A percentile compares a stretch with the other conserved stretches of the same genome.
These are phyloP conservation scores for Globisporangium camurandrum DNA, from an alignment of 352 stramenopile species.

Conservation along the genomic window DNA sequence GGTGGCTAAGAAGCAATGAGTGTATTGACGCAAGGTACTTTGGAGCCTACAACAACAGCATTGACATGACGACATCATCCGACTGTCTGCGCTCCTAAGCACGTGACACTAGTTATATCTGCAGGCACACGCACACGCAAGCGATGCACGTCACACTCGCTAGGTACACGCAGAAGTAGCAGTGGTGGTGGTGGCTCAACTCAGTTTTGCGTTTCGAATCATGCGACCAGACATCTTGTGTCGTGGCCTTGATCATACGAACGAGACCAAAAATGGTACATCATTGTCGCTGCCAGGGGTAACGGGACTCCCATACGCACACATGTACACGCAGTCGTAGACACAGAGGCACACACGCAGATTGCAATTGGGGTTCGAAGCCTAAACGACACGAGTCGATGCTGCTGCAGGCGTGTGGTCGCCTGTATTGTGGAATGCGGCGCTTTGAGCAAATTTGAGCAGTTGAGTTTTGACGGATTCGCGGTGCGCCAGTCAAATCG, in stretches of 20 bases:
- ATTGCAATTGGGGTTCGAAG: background rate
- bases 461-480: too few species aligned
- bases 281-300: conserved; percentile 28
- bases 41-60: too few species aligned
- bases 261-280: conserved; percentile 66
- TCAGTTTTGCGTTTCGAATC: conserved; percentile 55
- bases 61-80: too few species aligned
- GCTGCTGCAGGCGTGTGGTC: background rate
- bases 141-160: background rate
- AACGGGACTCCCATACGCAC: conserved; percentile 6
- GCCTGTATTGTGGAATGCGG: too few species aligned
- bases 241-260: conserved; percentile 32
- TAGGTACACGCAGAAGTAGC: background rate
- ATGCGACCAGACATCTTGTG: conserved; percentile 18
- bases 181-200: conserved; percentile 18
- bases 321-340: background rate
- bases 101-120: too few species aligned
- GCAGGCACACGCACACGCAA: background rate
- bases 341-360: background rate
- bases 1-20: too few species aligned
- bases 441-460: too few species aligned
- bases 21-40: background rate
- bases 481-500: too few species aligned
- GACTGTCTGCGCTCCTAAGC: background rate
- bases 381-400: too few species aligned